Evolutionary conservation across 1,284 basidiomycete genomes (phyloP).

Genomic region (Trichosporon inkin): DNA sequence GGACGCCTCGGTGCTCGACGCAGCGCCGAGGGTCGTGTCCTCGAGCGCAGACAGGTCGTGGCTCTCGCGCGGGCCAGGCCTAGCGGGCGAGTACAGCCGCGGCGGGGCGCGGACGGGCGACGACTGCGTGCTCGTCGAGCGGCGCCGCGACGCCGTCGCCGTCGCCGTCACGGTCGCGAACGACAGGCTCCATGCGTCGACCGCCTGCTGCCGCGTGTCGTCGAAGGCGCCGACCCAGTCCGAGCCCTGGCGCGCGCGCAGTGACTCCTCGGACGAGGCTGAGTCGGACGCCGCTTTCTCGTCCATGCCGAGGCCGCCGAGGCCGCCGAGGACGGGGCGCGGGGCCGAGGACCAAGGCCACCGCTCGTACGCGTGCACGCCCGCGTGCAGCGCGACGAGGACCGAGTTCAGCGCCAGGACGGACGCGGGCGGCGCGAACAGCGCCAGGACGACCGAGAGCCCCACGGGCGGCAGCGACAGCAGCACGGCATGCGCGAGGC

Average conservation of each 20-base stretch:
- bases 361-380: not conserved
- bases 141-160: not conserved
- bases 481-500: too few species aligned
- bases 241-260: not conserved
- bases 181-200: not conserved
- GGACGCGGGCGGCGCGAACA: not conserved
- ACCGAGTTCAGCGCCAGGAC: slow-evolving; percentile 2
- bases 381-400: not conserved
- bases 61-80: not conserved
- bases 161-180: not conserved
- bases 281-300: too few species aligned
- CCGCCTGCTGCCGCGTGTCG: not conserved
- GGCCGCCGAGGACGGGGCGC: not conserved
- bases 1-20: too few species aligned
- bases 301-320: not conserved
- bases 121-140: not conserved
- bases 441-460: not conserved
- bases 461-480: not conserved
- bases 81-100: not conserved
- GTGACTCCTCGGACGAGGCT: not conserved
- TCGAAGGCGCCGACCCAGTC: slow-evolving; percentile 1
- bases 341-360: not conserved
- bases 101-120: not conserved
- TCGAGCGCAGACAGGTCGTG: not conserved
- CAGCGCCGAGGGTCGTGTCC: not conserved